Conservation (phyloP, 352 stramenopile genomes). For the Phytophthora hibernalis region DNA sequence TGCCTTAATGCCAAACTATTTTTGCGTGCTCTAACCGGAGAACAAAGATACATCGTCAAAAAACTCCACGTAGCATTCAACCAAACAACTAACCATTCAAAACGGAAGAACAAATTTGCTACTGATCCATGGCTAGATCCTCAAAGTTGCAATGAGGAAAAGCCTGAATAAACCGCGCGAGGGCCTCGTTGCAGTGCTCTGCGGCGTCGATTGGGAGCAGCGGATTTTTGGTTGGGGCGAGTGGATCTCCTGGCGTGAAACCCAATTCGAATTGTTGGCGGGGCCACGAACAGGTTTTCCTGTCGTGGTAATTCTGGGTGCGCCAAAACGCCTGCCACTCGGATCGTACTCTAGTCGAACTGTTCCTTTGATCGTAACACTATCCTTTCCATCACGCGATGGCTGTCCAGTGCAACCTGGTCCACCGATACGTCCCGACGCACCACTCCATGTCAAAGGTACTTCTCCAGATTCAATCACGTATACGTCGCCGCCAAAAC, state of each 20-base stretch:
- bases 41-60: neutral
- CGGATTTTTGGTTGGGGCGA: neutral
- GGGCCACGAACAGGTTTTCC: neutral
- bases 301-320: neutral
- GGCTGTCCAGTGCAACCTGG: neutral
- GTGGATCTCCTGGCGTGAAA: neutral
- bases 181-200: slow-evolving; percentile 1
- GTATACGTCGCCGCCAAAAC: neutral
- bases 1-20: slow-evolving; percentile 4
- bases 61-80: neutral
- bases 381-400: neutral
- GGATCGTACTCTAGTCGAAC: neutral
- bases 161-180: neutral
- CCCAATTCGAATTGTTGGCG: neutral
- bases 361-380: neutral
- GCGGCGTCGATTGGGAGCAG: neutral
- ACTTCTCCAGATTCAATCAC: neutral
- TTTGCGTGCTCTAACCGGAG: neutral
- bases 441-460: neutral
- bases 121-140: neutral
- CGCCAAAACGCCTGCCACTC: neutral
- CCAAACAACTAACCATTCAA: neutral
- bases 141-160: slow-evolving; percentile 13
- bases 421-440: neutral
- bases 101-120: neutral